Evolutionary conservation across 2,329 filamentous ascomycete genomes (phyloP).

Genomic region (Monosporascus cannonballus): DNA sequence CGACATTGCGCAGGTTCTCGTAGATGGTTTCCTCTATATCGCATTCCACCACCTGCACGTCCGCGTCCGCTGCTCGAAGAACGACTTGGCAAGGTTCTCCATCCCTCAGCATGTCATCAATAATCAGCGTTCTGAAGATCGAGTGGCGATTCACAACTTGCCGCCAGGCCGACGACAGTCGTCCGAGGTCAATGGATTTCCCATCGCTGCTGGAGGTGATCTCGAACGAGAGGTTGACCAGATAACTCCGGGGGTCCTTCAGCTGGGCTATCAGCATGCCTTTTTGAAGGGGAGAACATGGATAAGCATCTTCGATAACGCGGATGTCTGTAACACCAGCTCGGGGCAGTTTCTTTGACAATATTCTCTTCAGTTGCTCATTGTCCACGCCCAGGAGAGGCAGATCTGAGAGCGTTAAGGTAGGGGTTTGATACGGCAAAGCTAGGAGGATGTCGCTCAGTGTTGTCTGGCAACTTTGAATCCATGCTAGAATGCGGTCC

Average conservation of each 20-base stretch:
- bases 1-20: neutral
- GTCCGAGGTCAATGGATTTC: neutral
- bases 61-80: neutral
- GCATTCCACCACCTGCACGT: neutral
- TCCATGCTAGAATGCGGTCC: neutral
- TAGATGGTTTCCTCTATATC: neutral
- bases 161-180: neutral
- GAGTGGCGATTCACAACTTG: neutral
- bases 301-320: conserved; percentile 5
- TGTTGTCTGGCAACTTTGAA: neutral
- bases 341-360: neutral
- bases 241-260: neutral
- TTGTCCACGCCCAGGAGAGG: neutral
- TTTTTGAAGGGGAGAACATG: conserved; percentile 10
- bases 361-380: neutral
- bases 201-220: neutral
- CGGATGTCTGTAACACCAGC: neutral
- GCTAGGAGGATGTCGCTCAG: neutral
- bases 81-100: neutral
- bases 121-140: neutral
- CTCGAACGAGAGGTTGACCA: neutral
- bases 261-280: conserved; percentile 7
- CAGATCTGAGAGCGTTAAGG: neutral
- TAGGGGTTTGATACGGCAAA: neutral
- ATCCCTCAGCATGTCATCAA: neutral